Base-by-base conservation (phyloP, 257 asterid species). In the Euphrasia confusa region DNA sequence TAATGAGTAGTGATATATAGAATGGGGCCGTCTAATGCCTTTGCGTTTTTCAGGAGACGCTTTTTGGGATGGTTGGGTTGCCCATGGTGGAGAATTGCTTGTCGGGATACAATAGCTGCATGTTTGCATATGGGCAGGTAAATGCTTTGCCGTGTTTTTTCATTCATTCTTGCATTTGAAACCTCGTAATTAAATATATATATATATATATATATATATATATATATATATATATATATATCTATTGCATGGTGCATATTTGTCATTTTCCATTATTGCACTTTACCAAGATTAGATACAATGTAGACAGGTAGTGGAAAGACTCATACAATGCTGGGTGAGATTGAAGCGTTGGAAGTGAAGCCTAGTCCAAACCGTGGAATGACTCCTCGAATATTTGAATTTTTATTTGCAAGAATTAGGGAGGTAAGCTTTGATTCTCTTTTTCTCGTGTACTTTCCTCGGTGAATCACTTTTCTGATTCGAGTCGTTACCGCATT, bases 101-200 rank as follows among this genome's bases (percentile, higher is more conserved):
- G 78, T 87, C 97, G 18, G 99, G 97, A 59, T 93, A 93, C 71
- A 89, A 93, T 61, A 93, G 99, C 76, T 93, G 96, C 76, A 85
- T 93, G 94, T 93, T 93, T 81, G 99, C 99, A 45, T 93, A 93
- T 54, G 99, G 99, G 53, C 99, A 93, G 96, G 99, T 92, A 80
- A 80, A 64, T 50, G 37, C 39, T 33, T 33, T 21, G 24, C 24
- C 24, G 24, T 21, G 24, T 21, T 21, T 21, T 21, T 21, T 21
- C 24, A 1, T 21, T 21, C 24, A 21, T 21, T 21, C 24, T 21
- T 21, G 24, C 24, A 21, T 21, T 21, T 21, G 24, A 21, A 21
- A 21, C 24, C 24, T 21, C 24, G 24, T 21, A 21, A 21, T 21
- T 21, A 21, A 21, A 21, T 21, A 21, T 21, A 21, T 21, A 21